Evolutionary conservation across 2,329 filamentous ascomycete species (phyloP), one percentile per base, ranked within the genome.

Genomic region (Kalmusia sp.): DNA sequence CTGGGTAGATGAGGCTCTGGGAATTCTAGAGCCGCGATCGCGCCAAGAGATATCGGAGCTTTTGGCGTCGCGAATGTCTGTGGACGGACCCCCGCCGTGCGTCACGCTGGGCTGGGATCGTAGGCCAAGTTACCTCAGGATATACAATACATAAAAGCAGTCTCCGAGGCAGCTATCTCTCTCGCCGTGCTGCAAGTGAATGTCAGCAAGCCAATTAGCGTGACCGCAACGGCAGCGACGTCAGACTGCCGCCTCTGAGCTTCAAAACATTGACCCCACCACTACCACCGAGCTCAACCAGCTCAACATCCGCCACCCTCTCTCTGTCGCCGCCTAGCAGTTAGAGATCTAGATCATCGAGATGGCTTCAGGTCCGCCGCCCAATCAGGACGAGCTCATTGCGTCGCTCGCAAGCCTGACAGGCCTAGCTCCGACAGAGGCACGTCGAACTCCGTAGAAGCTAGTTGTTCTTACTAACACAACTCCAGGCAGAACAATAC

Each of bases 401-500:
- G 70, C 72, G 28, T 62, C 73, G 63, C 68, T 75, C 45, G 62
- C 66, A 54, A 63, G 61, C 49, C 59, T 75, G 54, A 71, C 72
- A 11, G 72, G 71, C 34, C 63, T 73, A 21, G 60, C 66, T 52
- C 63, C 72, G 40, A 53, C 64, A 51, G 65, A 73, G 57, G 72
- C 64, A 67, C 38, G 66, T 61, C 50, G 67, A 72, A 71, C 53
- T 56, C 44, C 61, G 50, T 67, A 49, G 68, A 71, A 71, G 47
- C 49, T 41, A 51, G 40, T 37, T 57, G 57, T 52, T 54, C 51
- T 61, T 54, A 61, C 65, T 70, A 64, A 73, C 61, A 37, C 51
- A 17, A 4, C 38, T 35, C 38, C 49, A 81, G 79, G 79, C 79
- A 37, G 75, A 79, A 68, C 69, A 71, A 41, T 74, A 74, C 52